phyloP scores from a whole-genome alignment of 2,329 filamentous ascomycete genomes.

The Graphiopsis chlorocephala region DNA sequence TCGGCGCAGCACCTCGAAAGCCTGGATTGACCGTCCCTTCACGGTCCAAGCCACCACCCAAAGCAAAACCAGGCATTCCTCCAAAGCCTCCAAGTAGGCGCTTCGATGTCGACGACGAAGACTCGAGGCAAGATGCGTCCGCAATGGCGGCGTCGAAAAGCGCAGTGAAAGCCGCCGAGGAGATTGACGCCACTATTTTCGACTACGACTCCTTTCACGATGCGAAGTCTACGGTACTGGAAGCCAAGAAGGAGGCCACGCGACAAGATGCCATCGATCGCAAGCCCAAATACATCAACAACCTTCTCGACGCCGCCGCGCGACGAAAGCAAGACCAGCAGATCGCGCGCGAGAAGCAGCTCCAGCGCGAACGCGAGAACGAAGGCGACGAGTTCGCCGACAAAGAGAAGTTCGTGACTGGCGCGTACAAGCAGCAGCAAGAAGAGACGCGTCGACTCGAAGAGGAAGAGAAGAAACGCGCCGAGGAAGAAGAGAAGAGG shows the following conservation, averaged over 20 bases:
- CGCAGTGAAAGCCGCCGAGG: conserved; percentile 62
- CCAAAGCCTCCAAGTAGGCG: conserved; percentile 40
- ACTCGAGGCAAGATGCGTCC: conserved; percentile 60
- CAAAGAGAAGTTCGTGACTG: conserved; percentile 84
- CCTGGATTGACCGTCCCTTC: conserved; percentile 9
- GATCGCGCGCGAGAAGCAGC: conserved; percentile 75
- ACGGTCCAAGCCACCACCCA: not conserved
- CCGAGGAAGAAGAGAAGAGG: conserved; percentile 64
- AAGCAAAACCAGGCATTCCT: conserved; percentile 32
- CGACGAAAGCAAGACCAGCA: conserved; percentile 73
- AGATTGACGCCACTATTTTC: conserved; percentile 72
- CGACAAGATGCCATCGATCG: conserved; percentile 56
- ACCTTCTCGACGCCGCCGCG: conserved; percentile 69
- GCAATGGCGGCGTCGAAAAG: conserved; percentile 61
- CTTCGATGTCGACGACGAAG: conserved; percentile 44
- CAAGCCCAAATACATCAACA: conserved; percentile 76
- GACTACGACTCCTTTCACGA: conserved; percentile 85
- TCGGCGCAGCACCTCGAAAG: conserved; percentile 47
- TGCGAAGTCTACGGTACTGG: conserved; percentile 59
- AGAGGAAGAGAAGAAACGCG: conserved; percentile 65
- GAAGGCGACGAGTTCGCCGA: conserved; percentile 79
- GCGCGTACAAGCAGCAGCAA: conserved; percentile 77
- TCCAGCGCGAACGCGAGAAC: conserved; percentile 72
- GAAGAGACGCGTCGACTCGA: conserved; percentile 69
- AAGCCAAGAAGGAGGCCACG: conserved; percentile 55